Evolutionary conservation across 1,284 basidiomycete species (phyloP).

Genomic region (Ganoderma lingzhi): DNA sequence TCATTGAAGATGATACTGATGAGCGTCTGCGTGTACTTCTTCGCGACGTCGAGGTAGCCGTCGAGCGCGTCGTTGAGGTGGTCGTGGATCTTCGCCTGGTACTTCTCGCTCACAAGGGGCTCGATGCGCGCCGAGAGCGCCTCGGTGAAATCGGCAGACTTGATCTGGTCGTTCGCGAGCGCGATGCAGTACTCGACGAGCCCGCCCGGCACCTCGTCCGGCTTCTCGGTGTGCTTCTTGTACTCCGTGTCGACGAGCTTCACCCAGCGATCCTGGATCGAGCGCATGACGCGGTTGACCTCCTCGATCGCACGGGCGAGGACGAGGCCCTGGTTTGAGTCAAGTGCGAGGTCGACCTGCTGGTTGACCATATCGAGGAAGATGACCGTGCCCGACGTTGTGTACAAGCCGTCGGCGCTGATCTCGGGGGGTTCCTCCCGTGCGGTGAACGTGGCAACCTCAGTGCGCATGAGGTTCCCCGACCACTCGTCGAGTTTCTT

Average conservation of each 20-base stretch:
- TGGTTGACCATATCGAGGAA: conserved; percentile 99
- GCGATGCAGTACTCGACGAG: conserved; percentile 97
- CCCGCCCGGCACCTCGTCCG: conserved; percentile 89
- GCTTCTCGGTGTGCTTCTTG: conserved; percentile 88
- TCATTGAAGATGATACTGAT: conserved; percentile 98
- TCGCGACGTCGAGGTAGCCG: conserved; percentile 97
- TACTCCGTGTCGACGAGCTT: conserved; percentile 87
- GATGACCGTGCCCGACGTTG: conserved; percentile 92
- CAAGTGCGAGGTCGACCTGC: conserved; percentile 93
- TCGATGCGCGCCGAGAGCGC: conserved; percentile 87
- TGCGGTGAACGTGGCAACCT: conserved; percentile 85
- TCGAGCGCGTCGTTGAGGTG: conserved; percentile 96
- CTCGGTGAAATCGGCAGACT: conserved; percentile 94
- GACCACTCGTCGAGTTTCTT: conserved; percentile 99
- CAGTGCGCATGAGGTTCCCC: conserved; percentile 91
- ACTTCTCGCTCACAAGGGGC: conserved; percentile 93
- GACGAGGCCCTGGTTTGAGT: conserved; percentile 95
- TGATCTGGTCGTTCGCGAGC: conserved; percentile 98
- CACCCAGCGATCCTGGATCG: conserved; percentile 91
- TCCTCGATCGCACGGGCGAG: conserved; percentile 92
- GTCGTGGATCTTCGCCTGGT: conserved; percentile 85
- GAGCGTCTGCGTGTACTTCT: conserved; percentile 94
- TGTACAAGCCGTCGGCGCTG: conserved; percentile 90
- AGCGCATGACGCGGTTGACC: conserved; percentile 88
- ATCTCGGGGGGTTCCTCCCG: conserved; percentile 90